phyloP scores from a whole-genome alignment of 2,329 filamentous ascomycete species.

The Aspergillus candidus region DNA sequence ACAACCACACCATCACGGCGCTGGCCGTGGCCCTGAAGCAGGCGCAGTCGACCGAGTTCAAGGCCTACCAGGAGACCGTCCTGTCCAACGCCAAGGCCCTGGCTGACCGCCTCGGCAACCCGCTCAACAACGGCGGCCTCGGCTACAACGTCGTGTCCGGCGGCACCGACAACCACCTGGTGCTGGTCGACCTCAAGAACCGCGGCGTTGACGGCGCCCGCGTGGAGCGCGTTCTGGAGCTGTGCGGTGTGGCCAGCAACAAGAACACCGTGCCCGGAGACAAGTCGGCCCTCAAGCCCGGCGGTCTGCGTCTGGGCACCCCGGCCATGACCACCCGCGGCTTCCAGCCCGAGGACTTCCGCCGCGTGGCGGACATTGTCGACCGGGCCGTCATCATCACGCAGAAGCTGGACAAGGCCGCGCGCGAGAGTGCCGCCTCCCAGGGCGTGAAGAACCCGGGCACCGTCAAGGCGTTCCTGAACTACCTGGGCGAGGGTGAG shows the following conservation, averaged over 20 bases:
- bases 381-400: slow-evolving; percentile 77
- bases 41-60: slow-evolving; percentile 84
- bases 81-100: slow-evolving; percentile 89
- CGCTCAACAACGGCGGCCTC: slow-evolving; percentile 63
- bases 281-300: slow-evolving; percentile 85
- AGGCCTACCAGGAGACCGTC: slow-evolving; percentile 87
- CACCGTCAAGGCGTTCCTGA: slow-evolving; percentile 98
- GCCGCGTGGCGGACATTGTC: slow-evolving; percentile 76
- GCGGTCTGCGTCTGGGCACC: slow-evolving; percentile 87
- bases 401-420: slow-evolving; percentile 64
- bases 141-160: slow-evolving; percentile 93
- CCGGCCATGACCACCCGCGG: slow-evolving; percentile 97
- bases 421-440: slow-evolving; percentile 67
- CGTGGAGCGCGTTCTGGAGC: slow-evolving; percentile 82
- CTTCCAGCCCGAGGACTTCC: slow-evolving; percentile 85
- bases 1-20: slow-evolving; percentile 99
- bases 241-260: slow-evolving; percentile 94
- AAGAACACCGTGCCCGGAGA: slow-evolving; percentile 99
- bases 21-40: slow-evolving; percentile 93
- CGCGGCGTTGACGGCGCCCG: slow-evolving; percentile 83
- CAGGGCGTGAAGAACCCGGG: slow-evolving; percentile 89
- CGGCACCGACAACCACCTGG: slow-evolving; percentile 96
- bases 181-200: slow-evolving; percentile 87
- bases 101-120: slow-evolving; percentile 62
- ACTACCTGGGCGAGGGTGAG: slow-evolving; percentile 73